phyloP scores from a whole-genome alignment of 1,284 basidiomycete genomes.

The Retiboletus flavoniger region DNA sequence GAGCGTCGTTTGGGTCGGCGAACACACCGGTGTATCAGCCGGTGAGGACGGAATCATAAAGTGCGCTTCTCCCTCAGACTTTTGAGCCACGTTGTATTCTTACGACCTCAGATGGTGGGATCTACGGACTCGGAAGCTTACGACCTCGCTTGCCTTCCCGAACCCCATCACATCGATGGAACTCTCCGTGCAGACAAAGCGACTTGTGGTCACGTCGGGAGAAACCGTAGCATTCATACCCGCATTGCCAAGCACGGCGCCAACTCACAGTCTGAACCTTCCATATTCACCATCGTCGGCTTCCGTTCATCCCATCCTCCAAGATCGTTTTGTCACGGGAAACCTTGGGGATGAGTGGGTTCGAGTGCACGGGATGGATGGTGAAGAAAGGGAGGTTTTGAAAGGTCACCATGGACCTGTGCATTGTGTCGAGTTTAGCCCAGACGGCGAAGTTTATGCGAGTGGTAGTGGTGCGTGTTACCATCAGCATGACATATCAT shows the following conservation, averaged over 20 bases:
- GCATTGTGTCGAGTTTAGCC: constrained; percentile 90
- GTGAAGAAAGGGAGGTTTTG: constrained; percentile 85
- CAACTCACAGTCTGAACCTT: constrained; percentile 67
- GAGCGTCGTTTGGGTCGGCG: constrained; percentile 90
- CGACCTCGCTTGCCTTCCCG: constrained; percentile 71
- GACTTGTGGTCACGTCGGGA: constrained; percentile 88
- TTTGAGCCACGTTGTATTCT: constrained; percentile 11
- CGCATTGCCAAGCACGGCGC: constrained; percentile 55
- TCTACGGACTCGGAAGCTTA: constrained; percentile 72
- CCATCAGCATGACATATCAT: constrained; percentile 9
- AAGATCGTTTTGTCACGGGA: constrained; percentile 94
- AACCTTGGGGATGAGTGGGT: constrained; percentile 94
- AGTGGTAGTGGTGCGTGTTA: constrained; percentile 82
- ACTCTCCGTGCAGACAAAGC: constrained; percentile 78
- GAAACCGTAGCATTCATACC: constrained; percentile 89
- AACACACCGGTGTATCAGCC: constrained; percentile 83
- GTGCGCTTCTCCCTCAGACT: constrained; percentile 44
- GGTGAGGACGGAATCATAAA: constrained; percentile 91
- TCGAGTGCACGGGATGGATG: constrained; percentile 88
- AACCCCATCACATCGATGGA: constrained; percentile 94
- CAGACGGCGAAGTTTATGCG: constrained; percentile 98
- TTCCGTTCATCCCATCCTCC: constrained; percentile 85
- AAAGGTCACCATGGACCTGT: constrained; percentile 99
- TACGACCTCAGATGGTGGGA: constrained; percentile 86
- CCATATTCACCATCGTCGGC: constrained; percentile 87